phyloP scores from a whole-genome alignment of 139 green algal species.

The Chlorella ohadii region DNA sequence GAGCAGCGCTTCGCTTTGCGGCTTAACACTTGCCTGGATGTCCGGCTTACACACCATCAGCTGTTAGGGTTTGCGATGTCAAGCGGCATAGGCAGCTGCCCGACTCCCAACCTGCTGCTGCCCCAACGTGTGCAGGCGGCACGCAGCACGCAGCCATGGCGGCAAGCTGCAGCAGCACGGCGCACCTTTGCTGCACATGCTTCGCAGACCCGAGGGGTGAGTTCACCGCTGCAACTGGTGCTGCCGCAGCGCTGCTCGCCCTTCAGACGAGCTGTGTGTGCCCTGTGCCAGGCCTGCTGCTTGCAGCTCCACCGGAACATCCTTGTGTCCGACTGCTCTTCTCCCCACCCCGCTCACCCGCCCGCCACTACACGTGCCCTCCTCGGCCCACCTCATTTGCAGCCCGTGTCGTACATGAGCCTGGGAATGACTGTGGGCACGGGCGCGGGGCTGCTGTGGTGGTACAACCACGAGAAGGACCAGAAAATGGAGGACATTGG shows the following conservation, averaged over 20 bases:
- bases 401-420: conserved; percentile 62
- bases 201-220: conserved; percentile 31
- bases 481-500: conserved; percentile 44
- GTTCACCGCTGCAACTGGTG: not conserved
- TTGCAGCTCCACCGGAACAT: not conserved
- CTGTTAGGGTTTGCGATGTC: too few relatives aligned
- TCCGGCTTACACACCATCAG: not conserved
- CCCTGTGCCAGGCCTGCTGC: not conserved
- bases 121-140: not conserved
- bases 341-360: not conserved
- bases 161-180: not conserved
- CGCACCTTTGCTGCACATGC: conserved; percentile 1
- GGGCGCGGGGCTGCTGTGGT: conserved; percentile 54
- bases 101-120: too few relatives aligned
- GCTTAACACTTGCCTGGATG: not conserved
- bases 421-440: conserved; percentile 59
- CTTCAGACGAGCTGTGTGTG: not conserved
- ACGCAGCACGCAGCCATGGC: not conserved
- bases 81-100: too few relatives aligned
- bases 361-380: not conserved
- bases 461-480: conserved; percentile 46
- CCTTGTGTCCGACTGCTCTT: not conserved
- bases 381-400: too few relatives aligned
- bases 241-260: not conserved
- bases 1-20: not conserved